A percentile compares a stretch with the other conserved stretches of the same genome.
Evolutionary conservation across 768 basidiomycete species (phyloP).

Genomic region (Suillus alpinus): DNA sequence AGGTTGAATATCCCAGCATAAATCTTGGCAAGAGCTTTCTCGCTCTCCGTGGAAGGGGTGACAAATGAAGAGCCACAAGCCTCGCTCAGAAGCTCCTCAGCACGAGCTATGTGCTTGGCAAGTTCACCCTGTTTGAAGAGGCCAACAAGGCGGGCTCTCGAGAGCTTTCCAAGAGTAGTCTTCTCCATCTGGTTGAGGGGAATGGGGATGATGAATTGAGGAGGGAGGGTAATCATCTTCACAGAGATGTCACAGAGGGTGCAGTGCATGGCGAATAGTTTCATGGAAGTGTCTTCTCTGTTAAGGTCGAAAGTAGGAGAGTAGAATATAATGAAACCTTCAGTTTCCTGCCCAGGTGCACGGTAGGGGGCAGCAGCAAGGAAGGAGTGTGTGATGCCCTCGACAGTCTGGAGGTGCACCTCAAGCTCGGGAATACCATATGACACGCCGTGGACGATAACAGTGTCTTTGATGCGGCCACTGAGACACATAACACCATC

Average conservation of each 20-base stretch:
- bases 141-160: conserved; percentile 30
- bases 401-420: conserved; percentile 37
- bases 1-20: conserved; percentile 28
- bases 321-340: conserved; percentile 44
- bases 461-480: conserved; percentile 42
- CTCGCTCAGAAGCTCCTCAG: conserved; percentile 16
- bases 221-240: conserved; percentile 31
- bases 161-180: conserved; percentile 42
- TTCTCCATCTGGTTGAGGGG: conserved; percentile 36
- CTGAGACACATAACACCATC: conserved; percentile 32
- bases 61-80: conserved; percentile 20
- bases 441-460: conserved; percentile 45
- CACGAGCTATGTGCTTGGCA: conserved; percentile 20
- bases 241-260: conserved; percentile 27
- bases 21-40: conserved; percentile 24
- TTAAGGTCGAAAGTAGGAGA: conserved; percentile 22
- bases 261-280: conserved; percentile 22
- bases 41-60: conserved; percentile 17
- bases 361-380: conserved; percentile 39
- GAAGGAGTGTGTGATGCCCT: conserved; percentile 33
- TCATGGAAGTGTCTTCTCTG: conserved; percentile 16
- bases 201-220: conserved; percentile 38
- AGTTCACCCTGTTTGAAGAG: conserved; percentile 33
- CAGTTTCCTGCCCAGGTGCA: conserved; percentile 36
- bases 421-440: conserved; percentile 38